These are phyloP conservation scores for Lactifluus subvellereus DNA, from an alignment of 768 basidiomycete genomes.

Conservation along the genomic window DNA sequence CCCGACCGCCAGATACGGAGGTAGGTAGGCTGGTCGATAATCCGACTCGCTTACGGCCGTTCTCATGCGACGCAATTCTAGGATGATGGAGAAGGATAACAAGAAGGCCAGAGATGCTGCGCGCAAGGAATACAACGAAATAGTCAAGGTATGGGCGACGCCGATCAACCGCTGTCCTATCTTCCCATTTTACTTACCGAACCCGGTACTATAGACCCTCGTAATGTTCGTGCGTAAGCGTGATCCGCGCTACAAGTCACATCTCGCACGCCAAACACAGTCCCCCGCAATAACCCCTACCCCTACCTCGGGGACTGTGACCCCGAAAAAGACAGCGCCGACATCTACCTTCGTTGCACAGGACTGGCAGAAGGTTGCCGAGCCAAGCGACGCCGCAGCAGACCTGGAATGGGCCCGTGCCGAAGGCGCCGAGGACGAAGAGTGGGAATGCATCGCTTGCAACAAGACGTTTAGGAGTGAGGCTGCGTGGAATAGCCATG, in stretches of 20 bases:
- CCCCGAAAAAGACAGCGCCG: conserved; percentile 33
- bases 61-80: conserved; percentile 29
- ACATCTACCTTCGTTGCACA: conserved; percentile 66
- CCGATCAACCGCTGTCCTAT: neutral
- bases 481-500: conserved; percentile 94
- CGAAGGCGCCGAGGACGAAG: conserved; percentile 66
- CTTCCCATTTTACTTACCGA: neutral
- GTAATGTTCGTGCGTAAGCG: conserved; percentile 76
- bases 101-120: conserved; percentile 86
- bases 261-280: conserved; percentile 46
- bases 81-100: conserved; percentile 94
- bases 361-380: conserved; percentile 76
- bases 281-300: conserved; percentile 29
- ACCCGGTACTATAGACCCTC: conserved; percentile 46
- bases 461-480: conserved; percentile 85
- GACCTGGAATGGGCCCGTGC: conserved; percentile 74
- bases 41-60: neutral
- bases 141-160: conserved; percentile 57
- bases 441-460: conserved; percentile 96
- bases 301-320: conserved; percentile 19
- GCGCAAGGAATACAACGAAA: conserved; percentile 88
- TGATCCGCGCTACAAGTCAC: conserved; percentile 79
- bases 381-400: conserved; percentile 37
- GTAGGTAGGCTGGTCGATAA: conserved; percentile 32
- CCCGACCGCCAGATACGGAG: conserved; percentile 82